phyloP scores from a whole-genome alignment of 1,284 basidiomycete species.

The Cutaneotrichosporon sp. region DNA sequence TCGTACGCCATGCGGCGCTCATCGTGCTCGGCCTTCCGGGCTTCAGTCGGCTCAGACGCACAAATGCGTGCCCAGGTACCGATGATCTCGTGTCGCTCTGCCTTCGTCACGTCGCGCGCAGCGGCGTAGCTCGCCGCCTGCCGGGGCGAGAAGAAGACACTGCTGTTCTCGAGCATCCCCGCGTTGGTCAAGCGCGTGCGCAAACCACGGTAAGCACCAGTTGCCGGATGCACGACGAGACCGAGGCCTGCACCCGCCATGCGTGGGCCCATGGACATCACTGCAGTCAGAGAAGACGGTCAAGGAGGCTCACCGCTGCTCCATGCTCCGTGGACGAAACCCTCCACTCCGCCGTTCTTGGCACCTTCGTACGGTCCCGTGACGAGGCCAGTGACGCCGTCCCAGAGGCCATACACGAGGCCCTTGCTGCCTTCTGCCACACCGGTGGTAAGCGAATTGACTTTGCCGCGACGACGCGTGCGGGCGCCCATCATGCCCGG shows the following conservation, averaged over 20 bases:
- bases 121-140: conserved; percentile 1
- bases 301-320: conserved; percentile 26
- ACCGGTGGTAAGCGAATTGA: conserved; percentile 52
- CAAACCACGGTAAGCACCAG: conserved; percentile 9
- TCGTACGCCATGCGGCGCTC: background rate
- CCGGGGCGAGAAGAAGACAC: conserved; percentile 6
- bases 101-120: background rate
- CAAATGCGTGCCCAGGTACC: background rate
- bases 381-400: conserved; percentile 57
- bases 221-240: conserved; percentile 15
- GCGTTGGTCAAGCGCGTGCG: background rate
- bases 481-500: conserved; percentile 53
- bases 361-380: conserved; percentile 54
- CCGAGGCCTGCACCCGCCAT: conserved; percentile 46
- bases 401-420: conserved; percentile 51
- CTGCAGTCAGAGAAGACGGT: conserved; percentile 11
- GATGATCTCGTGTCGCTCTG: conserved; percentile 4
- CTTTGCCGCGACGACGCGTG: conserved; percentile 48
- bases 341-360: conserved; percentile 47
- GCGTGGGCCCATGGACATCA: conserved; percentile 51
- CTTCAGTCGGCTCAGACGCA: background rate
- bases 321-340: conserved; percentile 8
- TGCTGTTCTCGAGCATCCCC: background rate
- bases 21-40: background rate
- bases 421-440: conserved; percentile 52